Percentiles rank a stretch among this genome's conserved stretches.
Evolutionary conservation across 768 basidiomycete species (phyloP).

Genomic region (Rhodocollybia butyracea): DNA sequence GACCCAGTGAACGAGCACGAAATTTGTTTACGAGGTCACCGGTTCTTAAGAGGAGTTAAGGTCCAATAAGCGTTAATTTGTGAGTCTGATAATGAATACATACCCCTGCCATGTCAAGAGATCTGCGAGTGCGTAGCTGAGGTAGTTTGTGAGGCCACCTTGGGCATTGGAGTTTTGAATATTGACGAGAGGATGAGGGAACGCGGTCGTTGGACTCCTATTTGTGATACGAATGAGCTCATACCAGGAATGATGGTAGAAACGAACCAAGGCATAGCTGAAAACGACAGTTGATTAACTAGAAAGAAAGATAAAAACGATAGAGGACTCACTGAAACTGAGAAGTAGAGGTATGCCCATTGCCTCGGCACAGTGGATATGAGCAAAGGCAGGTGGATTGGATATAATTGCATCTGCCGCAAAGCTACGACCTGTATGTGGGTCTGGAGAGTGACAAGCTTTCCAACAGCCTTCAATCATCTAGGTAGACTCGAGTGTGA

Average conservation of each 20-base stretch:
- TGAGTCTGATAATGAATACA: constrained; percentile 7
- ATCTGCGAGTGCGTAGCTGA: constrained; percentile 58
- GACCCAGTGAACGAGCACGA: constrained; percentile 43
- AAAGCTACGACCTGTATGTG: constrained; percentile 40
- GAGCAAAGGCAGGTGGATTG: constrained; percentile 66
- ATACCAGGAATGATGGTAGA: background rate
- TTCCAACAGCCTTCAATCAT: constrained; percentile 63
- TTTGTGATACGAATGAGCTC: background rate
- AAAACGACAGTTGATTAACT: background rate
- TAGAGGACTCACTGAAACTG: constrained; percentile 47
- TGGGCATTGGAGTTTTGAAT: constrained; percentile 54
- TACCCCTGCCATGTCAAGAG: constrained; percentile 61
- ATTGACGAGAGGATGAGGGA: constrained; percentile 63
- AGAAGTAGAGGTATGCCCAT: constrained; percentile 54
- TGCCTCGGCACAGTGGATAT: constrained; percentile 64
- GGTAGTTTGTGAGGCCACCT: constrained; percentile 50
- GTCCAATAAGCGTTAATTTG: background rate
- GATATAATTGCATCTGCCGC: constrained; percentile 64
- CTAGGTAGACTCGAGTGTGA: too few species aligned
- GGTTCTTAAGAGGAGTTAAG: constrained; percentile 31
- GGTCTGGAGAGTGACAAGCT: constrained; percentile 47
- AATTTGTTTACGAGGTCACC: constrained; percentile 61
- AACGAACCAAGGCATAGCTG: constrained; percentile 64
- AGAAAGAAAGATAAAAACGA: background rate
- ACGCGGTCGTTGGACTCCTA: constrained; percentile 50